These are phyloP conservation scores for button mushroom (Agaricus bisporus) DNA, from an alignment of 768 basidiomycete species.

Conservation along the genomic window DNA sequence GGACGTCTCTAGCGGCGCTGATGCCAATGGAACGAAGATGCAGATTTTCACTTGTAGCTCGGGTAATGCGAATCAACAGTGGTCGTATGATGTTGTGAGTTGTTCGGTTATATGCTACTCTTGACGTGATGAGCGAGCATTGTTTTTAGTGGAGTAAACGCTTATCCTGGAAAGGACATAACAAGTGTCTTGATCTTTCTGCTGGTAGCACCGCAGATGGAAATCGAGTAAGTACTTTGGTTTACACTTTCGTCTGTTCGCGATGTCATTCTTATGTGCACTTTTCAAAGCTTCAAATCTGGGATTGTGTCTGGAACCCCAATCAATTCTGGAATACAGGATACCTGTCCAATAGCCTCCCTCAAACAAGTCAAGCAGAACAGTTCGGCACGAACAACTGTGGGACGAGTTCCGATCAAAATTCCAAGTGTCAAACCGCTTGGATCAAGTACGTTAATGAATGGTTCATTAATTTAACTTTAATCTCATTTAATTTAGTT, in stretches of 20 bases:
- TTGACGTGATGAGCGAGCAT: background rate
- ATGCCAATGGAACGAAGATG: conserved; percentile 37
- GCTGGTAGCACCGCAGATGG: conserved; percentile 34
- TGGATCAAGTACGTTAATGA: conserved; percentile 48
- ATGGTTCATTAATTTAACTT: conserved; percentile 16
- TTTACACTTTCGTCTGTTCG: background rate
- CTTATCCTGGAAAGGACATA: conserved; percentile 41
- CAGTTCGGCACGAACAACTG: conserved; percentile 68
- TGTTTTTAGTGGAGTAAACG: conserved; percentile 26
- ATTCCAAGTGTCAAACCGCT: conserved; percentile 65
- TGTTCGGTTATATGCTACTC: background rate
- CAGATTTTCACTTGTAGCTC: conserved; percentile 46
- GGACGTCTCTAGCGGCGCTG: conserved; percentile 37
- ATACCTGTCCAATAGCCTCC: conserved; percentile 35
- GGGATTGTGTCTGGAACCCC: conserved; percentile 34
- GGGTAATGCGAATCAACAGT: conserved; percentile 39
- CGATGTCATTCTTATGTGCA: background rate
- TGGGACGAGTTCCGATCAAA: conserved; percentile 46
- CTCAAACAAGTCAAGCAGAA: conserved; percentile 46
- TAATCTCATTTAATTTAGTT: conserved; percentile 27
- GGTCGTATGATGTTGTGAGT: conserved; percentile 38
- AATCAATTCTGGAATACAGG: conserved; percentile 52
- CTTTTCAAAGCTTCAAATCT: conserved; percentile 37
- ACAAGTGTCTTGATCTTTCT: conserved; percentile 45
- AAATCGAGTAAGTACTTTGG: conserved; percentile 28